A percentile compares a stretch with the other conserved stretches of the same genome.
These are phyloP conservation scores for Pisolithus albus DNA, from an alignment of 768 basidiomycete species.

Conservation along the genomic window DNA sequence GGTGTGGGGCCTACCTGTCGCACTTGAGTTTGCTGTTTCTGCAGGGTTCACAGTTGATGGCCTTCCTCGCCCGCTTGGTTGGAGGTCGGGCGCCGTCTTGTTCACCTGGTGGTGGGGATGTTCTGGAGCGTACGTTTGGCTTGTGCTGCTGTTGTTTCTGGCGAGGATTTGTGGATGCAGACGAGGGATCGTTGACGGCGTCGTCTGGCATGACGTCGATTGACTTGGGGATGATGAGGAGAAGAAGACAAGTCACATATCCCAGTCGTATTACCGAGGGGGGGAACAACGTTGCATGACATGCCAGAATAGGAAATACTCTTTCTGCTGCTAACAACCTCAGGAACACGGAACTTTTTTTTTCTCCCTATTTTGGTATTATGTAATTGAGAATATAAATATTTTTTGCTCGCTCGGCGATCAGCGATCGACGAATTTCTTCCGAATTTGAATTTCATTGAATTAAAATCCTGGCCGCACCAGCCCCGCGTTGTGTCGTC, in stretches of 20 bases:
- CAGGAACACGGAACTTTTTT: background rate
- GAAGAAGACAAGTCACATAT: slow-evolving; percentile 3
- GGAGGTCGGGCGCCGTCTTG: slow-evolving; percentile 54
- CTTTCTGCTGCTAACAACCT: background rate
- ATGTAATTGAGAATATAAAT: too few species aligned
- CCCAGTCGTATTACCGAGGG: background rate
- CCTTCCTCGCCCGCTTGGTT: slow-evolving; percentile 78
- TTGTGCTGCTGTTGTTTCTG: slow-evolving; percentile 12
- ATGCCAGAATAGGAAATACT: background rate
- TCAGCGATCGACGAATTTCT: slow-evolving; percentile 1
- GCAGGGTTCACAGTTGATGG: slow-evolving; percentile 87
- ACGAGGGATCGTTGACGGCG: slow-evolving; percentile 8
- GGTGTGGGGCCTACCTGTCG: slow-evolving; percentile 54
- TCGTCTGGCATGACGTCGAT: slow-evolving; percentile 26
- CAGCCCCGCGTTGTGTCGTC: background rate
- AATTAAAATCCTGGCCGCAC: background rate
- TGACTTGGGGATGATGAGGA: slow-evolving; percentile 1
- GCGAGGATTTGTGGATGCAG: slow-evolving; percentile 11
- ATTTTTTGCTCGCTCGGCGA: background rate
- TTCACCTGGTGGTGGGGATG: slow-evolving; percentile 42
- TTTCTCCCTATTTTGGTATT: background rate
- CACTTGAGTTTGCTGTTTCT: slow-evolving; percentile 85
- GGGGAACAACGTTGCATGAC: background rate
- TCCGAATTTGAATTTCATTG: background rate
- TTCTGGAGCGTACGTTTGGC: slow-evolving; percentile 40